These are phyloP conservation scores for Flaveria linearis DNA, from an alignment of 129 eudicot species.

Conservation along the genomic window DNA sequence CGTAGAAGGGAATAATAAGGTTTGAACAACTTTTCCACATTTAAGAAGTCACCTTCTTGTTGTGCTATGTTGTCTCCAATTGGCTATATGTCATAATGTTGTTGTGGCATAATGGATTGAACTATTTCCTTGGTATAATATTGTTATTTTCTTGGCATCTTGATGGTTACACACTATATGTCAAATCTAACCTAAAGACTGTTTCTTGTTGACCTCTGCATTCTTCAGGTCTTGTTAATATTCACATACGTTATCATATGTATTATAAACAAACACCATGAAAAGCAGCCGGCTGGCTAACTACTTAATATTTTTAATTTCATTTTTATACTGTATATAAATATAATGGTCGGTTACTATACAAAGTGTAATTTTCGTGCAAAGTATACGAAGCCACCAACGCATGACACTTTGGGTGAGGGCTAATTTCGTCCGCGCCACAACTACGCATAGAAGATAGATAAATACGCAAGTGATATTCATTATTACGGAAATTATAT, in stretches of 20 bases:
- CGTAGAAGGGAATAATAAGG: constrained; percentile 18
- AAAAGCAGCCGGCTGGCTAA: too few species aligned
- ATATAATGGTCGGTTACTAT: too few species aligned
- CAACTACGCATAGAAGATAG: too few species aligned
- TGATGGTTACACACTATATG: constrained; percentile 29
- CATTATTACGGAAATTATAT: too few species aligned
- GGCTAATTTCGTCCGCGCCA: too few species aligned
- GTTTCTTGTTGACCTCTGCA: constrained; percentile 1
- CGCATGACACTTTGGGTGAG: too few species aligned
- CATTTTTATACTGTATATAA: too few species aligned
- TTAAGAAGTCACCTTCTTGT: constrained; percentile 20
- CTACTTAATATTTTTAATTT: too few species aligned
- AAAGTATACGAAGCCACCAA: too few species aligned
- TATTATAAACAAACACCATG: too few species aligned
- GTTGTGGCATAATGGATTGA: constrained; percentile 29
- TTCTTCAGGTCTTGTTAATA: background rate
- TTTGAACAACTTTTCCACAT: constrained; percentile 24
- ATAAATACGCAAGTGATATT: too few species aligned
- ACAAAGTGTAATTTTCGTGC: too few species aligned
- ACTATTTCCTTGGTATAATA: constrained; percentile 14
- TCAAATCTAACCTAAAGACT: constrained; percentile 11
- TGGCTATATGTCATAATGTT: constrained; percentile 25
- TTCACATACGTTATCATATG: background rate
- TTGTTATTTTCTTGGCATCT: constrained; percentile 31
- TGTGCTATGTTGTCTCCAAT: constrained; percentile 22